These are phyloP conservation scores for Narthecium ossifragum DNA, from an alignment of 106 monocot genomes.

Conservation along the genomic window DNA sequence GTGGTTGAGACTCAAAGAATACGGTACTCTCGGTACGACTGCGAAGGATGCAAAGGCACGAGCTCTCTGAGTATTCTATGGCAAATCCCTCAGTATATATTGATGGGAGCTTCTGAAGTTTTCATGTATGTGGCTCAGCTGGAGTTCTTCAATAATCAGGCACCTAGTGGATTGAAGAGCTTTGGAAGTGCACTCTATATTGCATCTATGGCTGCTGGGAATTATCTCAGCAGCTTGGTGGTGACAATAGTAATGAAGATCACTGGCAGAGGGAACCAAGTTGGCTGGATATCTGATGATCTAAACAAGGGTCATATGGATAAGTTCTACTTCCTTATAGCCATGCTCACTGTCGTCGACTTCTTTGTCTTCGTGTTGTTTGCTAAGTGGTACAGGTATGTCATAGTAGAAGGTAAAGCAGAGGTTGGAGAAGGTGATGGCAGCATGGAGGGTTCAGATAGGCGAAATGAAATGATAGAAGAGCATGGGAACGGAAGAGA, in stretches of 20 bases:
- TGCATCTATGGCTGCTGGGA: conserved; percentile 42
- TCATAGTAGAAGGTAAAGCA: too few relatives aligned
- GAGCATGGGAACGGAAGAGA: too few relatives aligned
- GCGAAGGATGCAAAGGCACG: conserved; percentile 2
- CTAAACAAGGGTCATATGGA: conserved; percentile 50
- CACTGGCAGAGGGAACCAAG: conserved; percentile 9
- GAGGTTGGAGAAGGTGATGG: too few relatives aligned
- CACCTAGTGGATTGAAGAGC: conserved; percentile 48
- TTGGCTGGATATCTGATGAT: conserved; percentile 38
- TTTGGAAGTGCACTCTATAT: conserved; percentile 45
- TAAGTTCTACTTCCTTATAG: conserved; percentile 44
- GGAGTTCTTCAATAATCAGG: conserved; percentile 55
- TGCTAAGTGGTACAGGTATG: conserved; percentile 34
- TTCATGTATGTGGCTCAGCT: conserved; percentile 50
- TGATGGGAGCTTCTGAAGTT: conserved; percentile 54
- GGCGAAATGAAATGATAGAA: too few relatives aligned
- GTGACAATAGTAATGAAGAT: conserved; percentile 26
- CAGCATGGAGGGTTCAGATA: too few relatives aligned
- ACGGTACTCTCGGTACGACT: conserved; percentile 6
- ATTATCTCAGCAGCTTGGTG: conserved; percentile 26
- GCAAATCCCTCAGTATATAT: conserved; percentile 54
- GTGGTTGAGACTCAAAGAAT: conserved; percentile 33
- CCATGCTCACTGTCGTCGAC: conserved; percentile 18
- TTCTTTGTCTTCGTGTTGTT: conserved; percentile 28
- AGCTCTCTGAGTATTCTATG: conserved; percentile 41